Conservation (phyloP, 257 asterid species). For the Anisodus tanguticus region DNA sequence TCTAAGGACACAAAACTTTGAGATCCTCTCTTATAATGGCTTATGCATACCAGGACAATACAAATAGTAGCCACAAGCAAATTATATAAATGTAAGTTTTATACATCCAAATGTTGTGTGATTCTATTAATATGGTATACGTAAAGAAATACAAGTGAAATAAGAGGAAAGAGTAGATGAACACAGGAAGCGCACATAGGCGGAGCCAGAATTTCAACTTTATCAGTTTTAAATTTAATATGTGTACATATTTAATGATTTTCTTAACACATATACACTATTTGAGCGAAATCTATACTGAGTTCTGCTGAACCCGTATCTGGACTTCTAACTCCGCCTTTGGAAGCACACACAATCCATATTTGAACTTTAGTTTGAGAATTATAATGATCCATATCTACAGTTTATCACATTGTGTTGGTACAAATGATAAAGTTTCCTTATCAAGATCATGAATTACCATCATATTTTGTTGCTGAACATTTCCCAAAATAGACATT, state of each 20-base stretch:
- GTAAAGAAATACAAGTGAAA: neutral
- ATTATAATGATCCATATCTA: neutral
- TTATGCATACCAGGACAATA: neutral
- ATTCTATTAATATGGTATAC: neutral
- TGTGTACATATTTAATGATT: neutral
- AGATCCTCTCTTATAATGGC: too few relatives aligned
- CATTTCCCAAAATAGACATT: slow-evolving; percentile 82
- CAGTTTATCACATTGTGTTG: slow-evolving; percentile 46
- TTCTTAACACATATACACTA: neutral
- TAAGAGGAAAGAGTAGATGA: neutral
- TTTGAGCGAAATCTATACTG: neutral
- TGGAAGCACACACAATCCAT: neutral
- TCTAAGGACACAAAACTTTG: too few relatives aligned
- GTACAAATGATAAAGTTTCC: slow-evolving; percentile 64
- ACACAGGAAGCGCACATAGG: neutral
- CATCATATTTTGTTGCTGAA: slow-evolving; percentile 77
- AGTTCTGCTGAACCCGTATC: neutral
- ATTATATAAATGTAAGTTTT: neutral
- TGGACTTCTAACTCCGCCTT: neutral
- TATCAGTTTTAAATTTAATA: neutral
- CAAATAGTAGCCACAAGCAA: neutral
- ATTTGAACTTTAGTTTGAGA: neutral
- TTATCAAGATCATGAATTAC: slow-evolving; percentile 75
- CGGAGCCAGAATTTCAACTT: neutral
- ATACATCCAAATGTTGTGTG: neutral